Percentiles rank a stretch among this genome's conserved stretches.
Evolutionary conservation across 2,329 filamentous ascomycete genomes (phyloP).

Genomic region (Apiospora hydei): DNA sequence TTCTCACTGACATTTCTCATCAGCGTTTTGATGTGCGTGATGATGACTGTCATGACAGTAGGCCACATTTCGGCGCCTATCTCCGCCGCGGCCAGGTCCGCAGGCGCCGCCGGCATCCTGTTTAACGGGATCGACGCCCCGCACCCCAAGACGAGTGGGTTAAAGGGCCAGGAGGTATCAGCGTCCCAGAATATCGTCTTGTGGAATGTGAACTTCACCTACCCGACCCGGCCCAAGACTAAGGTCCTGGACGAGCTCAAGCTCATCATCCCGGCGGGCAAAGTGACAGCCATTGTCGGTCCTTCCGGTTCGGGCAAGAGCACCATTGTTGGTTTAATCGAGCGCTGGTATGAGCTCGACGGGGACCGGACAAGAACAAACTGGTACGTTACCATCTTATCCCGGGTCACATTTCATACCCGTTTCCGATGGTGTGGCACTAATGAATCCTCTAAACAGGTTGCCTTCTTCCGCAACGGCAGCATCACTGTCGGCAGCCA

Average conservation of each 20-base stretch:
- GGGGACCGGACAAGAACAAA: constrained; percentile 47
- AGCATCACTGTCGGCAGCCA: constrained; percentile 78
- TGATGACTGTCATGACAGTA: constrained; percentile 17
- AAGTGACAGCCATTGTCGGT: constrained; percentile 54
- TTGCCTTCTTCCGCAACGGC: constrained; percentile 50
- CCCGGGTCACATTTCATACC: no score
- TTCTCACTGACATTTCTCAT: neutral
- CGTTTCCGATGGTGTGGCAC: no score
- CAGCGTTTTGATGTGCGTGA: constrained; percentile 22
- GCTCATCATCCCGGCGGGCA: constrained; percentile 52
- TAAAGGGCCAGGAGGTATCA: constrained; percentile 55
- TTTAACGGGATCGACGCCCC: constrained; percentile 19
- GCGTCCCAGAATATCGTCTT: constrained; percentile 41
- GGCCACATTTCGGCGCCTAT: constrained; percentile 5
- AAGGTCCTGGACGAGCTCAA: constrained; percentile 56
- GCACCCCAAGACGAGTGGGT: constrained; percentile 40
- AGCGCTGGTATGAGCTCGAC: constrained; percentile 73
- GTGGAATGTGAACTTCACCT: constrained; percentile 52
- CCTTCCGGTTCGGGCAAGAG: constrained; percentile 78
- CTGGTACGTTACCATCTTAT: constrained; percentile 34
- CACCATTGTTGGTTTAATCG: constrained; percentile 73
- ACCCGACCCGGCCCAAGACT: constrained; percentile 52
- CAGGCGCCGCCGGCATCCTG: neutral
- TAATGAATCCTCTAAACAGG: constrained; percentile 26
- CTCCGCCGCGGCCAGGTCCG: constrained; percentile 14